phyloP scores from a whole-genome alignment of 2,329 filamentous ascomycete species.

The Pseudogymnoascus sp. region DNA sequence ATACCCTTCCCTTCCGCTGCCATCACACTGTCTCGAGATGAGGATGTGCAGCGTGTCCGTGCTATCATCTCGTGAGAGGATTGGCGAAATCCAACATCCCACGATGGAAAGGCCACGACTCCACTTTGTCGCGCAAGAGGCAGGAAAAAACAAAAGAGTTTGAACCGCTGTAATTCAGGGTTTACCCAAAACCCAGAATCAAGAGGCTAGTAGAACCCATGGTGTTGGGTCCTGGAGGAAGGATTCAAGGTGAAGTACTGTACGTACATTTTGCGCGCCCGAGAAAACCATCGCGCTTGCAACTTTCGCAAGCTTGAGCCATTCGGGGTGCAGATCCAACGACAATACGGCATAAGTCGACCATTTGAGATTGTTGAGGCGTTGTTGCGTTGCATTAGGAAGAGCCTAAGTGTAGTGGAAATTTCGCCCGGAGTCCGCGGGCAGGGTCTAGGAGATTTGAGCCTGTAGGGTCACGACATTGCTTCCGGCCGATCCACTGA shows the following conservation, averaged over 20 bases:
- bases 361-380: slow-evolving; percentile 5
- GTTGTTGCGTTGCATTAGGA: slow-evolving; percentile 8
- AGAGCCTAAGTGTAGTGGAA: slow-evolving; percentile 5
- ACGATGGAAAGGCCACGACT: neutral
- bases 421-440: slow-evolving; percentile 1
- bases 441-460: neutral
- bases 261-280: neutral
- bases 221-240: neutral
- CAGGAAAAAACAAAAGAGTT: neutral
- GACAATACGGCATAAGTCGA: neutral
- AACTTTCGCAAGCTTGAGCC: neutral
- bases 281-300: neutral
- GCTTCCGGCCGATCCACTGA: neutral
- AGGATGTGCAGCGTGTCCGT: slow-evolving; percentile 6
- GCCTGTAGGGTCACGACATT: slow-evolving; percentile 6
- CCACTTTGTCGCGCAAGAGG: slow-evolving; percentile 5
- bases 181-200: neutral
- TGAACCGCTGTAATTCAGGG: neutral
- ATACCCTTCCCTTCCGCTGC: neutral
- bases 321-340: slow-evolving; percentile 3
- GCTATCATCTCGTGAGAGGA: slow-evolving; percentile 5
- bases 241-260: neutral
- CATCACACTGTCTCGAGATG: neutral
- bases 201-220: slow-evolving; percentile 3
- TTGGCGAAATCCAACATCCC: neutral